Base-by-base conservation (phyloP, 371 early-diverging fungal species). In the Fennellomyces sp. region DNA sequence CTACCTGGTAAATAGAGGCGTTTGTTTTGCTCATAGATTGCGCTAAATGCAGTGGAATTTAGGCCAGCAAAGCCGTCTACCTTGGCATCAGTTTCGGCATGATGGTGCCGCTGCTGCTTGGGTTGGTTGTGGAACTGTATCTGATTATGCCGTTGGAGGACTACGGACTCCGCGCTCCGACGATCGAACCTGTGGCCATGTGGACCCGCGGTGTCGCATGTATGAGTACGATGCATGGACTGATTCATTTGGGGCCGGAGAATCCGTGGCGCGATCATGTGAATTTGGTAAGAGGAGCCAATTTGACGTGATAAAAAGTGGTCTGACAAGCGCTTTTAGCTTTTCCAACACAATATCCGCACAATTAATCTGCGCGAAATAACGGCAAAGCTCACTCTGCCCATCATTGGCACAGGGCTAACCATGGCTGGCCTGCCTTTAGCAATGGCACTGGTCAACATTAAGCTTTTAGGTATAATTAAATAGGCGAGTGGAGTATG, bases 51-150 rank as follows among this genome's bases (percentile, higher is more conserved):
- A 53, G 15, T 1, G 23, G 5, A 19, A 1, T 52, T 38, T 39
- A 54, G 55, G 8, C 28, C 1, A n/a, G 41, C 39, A 54, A 39
- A 19, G 7, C 26, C 2, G 15, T 25, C 5, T 54, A 54, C 21
- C n/a, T 54, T 12, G 39, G 35, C 2, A n/a, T 27, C 1, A 28
- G 27, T 0, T 7, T 86, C 61, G 84, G 81, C 2, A 10, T 85
- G 0, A 15, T 78, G 6, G 23, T 84, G 7, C 87, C 87, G 1
- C 49, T 80, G 6, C 41, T 66, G 2, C 50, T 85, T 13, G 85
- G 85, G 2, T 49, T 78, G 26, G 27, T 81, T 27, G 58, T 75
- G 27, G 82, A 87, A 41, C 59, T 87, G 12, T 85, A 84, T 52
- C 19, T 82, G 19, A 60, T 80, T 33, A 42, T 81, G 17, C 85